These are phyloP conservation scores for Leccinum aurantiacum DNA, from an alignment of 768 basidiomycete species.

Conservation along the genomic window DNA sequence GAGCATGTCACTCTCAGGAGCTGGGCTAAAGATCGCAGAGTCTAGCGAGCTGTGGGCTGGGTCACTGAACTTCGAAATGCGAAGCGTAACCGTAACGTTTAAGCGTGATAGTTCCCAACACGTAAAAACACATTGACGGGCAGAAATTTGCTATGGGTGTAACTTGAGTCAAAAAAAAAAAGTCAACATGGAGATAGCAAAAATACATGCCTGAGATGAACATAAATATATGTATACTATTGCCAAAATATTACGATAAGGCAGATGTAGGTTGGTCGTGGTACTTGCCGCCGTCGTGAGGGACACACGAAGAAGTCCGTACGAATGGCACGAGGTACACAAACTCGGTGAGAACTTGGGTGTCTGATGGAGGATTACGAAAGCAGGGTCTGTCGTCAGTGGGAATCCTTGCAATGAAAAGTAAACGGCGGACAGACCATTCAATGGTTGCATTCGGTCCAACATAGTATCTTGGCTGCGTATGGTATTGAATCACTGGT, in stretches of 20 bases:
- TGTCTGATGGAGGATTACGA: background rate
- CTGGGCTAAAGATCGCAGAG: background rate
- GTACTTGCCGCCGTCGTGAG: background rate
- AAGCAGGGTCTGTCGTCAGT: background rate
- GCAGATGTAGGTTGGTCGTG: background rate
- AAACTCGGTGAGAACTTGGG: background rate
- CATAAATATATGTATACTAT: background rate
- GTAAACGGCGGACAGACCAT: background rate
- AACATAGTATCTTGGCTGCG: background rate
- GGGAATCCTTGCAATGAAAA: background rate
- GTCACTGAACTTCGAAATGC: background rate
- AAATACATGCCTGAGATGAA: slow-evolving; percentile 14
- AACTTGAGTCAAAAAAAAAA: background rate
- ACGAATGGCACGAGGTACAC: background rate
- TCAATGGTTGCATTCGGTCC: background rate
- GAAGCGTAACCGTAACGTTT: background rate
- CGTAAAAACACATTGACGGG: background rate
- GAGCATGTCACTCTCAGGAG: background rate
- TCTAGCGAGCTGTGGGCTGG: background rate
- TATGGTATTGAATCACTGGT: background rate
- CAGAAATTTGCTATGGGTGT: background rate
- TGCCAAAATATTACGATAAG: slow-evolving; percentile 3
- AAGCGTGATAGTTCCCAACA: background rate
- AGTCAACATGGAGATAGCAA: slow-evolving; percentile 18
- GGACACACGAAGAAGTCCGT: background rate